A percentile compares a stretch with the other conserved stretches of the same genome.
Evolutionary conservation across 306 rosid genomes (phyloP).

Genomic region (Comarum palustre): DNA sequence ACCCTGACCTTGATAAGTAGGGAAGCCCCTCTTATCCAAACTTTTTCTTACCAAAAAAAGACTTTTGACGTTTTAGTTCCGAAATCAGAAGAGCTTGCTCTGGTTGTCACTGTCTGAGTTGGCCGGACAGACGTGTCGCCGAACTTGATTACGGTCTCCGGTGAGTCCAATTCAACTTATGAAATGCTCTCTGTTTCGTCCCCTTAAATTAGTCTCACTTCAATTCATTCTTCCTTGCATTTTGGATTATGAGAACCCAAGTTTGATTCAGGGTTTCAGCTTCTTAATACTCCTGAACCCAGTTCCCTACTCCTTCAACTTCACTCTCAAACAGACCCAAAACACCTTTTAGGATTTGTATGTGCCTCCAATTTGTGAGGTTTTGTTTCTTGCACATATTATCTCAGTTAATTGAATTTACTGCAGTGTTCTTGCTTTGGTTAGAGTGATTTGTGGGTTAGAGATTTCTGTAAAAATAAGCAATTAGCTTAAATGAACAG

Average conservation of each 20-base stretch:
- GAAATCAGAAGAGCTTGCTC: neutral
- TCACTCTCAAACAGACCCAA: neutral
- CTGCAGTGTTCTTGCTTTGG: neutral
- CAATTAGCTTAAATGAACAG: neutral
- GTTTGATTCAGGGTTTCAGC: too few species aligned
- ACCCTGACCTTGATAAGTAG: too few species aligned
- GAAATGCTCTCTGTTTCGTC: neutral
- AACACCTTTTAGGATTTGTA: neutral
- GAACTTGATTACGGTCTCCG: conserved; percentile 5
- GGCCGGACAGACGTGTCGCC: neutral
- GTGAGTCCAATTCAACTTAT: conserved; percentile 4
- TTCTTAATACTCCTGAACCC: neutral
- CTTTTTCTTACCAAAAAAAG: too few species aligned
- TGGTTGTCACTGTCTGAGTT: neutral
- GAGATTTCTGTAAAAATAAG: neutral
- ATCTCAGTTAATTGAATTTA: neutral
- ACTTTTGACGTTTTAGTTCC: neutral
- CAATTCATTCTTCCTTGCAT: neutral
- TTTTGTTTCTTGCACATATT: neutral
- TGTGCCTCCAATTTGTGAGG: neutral
- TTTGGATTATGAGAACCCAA: neutral
- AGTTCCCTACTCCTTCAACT: neutral
- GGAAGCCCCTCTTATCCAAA: too few species aligned
- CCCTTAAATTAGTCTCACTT: neutral
- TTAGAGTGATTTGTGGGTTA: neutral